A percentile compares a stretch with the other conserved stretches of the same genome.
Conservation (phyloP, 805 yeast genomes). For the Cyberlindnera xishuangbannaensis region DNA sequence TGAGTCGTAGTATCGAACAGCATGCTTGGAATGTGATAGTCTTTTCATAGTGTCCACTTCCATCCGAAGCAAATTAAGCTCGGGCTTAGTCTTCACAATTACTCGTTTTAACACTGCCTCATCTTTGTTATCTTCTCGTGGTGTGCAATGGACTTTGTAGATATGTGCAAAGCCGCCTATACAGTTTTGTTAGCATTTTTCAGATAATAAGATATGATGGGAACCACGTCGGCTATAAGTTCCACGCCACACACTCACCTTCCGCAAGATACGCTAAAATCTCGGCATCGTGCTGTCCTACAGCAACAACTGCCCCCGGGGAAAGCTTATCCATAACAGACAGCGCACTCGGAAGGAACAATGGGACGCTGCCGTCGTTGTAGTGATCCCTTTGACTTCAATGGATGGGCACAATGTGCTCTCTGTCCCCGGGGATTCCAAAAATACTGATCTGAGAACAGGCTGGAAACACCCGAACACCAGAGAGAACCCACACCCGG, state of each 20-base stretch:
- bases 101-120: conserved; percentile 72
- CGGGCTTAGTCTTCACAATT: conserved; percentile 63
- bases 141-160: conserved; percentile 54
- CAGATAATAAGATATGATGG: neutral
- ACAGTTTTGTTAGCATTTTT: conserved; percentile 6
- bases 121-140: conserved; percentile 36
- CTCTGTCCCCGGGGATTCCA: too few species aligned
- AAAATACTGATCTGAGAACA: too few species aligned
- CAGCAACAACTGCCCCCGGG: conserved; percentile 51
- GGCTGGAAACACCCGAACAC: too few species aligned
- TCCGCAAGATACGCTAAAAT: conserved; percentile 55
- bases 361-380: too few species aligned
- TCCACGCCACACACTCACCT: conserved; percentile 36
- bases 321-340: conserved; percentile 24
- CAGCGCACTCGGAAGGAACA: too few species aligned
- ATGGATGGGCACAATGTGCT: too few species aligned
- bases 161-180: conserved; percentile 77
- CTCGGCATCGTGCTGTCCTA: conserved; percentile 55
- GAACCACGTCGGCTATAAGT: neutral
- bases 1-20: conserved; percentile 69
- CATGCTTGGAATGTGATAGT: conserved; percentile 47
- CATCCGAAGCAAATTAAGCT: conserved; percentile 56
- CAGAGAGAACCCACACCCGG: too few species aligned
- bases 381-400: too few species aligned
- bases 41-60: conserved; percentile 79